Evolutionary conservation across 257 asterid species (phyloP), one percentile per base, ranked within the genome.

Genomic region (Solanum lycopersicoides): DNA sequence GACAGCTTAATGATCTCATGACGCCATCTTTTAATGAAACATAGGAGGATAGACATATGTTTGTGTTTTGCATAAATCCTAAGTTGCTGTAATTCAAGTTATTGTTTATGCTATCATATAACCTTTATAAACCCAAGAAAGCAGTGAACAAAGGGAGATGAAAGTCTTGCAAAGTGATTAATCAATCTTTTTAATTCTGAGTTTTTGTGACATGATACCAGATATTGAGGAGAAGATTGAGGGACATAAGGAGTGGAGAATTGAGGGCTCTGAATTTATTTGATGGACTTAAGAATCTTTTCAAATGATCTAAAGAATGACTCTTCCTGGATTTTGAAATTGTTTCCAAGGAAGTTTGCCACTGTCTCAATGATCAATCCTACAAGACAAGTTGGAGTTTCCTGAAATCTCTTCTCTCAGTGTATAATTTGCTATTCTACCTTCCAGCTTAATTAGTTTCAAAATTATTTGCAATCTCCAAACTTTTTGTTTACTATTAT

Each of bases 181-280:
- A 28, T 47, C 45, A 32, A 32, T 82, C 7, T 50, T 30, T 30
- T 80, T 50, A 30, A 50, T 30, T 53, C 69, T 30, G 41, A 82
- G 35, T 15, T 34, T 50, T 47, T 45, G 10, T 32, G 45, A 82
- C 44, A 82, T 82, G 32, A 25, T 82, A 82, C 44, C 93, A 96
- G 99, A 96, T 96, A 91, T 88, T 95, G 86, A 94, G 99, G 75
- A 94, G 99, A 91, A 90, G 94, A 88, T 84, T 96, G 90, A 92
- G 98, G 89, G 98, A 96, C 59, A 92, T 94, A 23, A 89, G 95
- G 88, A 95, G 95, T 53, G 98, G 99, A 8, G 98, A 94, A 89
- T 84, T 96, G 86, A 90, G 83, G 87, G 99, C 94, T 88, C 94
- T 96, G 32, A 93, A 79, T 42, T 75, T 96, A 74, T 96, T 96